Conservation (phyloP, 495 filamentous ascomycete genomes). For the Physcia stellaris region DNA sequence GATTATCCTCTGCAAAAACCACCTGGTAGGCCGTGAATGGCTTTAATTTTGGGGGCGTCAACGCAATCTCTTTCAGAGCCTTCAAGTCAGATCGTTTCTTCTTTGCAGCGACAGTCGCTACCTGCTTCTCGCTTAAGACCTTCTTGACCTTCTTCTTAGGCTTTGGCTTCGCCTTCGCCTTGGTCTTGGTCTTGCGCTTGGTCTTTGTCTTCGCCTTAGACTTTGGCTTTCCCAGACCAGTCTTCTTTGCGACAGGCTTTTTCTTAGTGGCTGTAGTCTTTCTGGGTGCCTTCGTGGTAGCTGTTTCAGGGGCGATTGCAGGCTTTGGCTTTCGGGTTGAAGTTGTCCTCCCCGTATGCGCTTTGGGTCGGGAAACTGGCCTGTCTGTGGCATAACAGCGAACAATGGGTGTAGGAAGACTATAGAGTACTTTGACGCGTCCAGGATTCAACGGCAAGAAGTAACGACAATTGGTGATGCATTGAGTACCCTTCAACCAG, state of each 20-base stretch:
- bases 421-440: too few relatives aligned
- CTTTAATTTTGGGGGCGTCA: conserved; percentile 22
- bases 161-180: conserved; percentile 15
- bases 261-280: conserved; percentile 5
- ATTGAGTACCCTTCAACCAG: too few relatives aligned
- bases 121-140: conserved; percentile 19
- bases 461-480: too few relatives aligned
- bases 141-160: conserved; percentile 19
- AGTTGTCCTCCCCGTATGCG: conserved; percentile 16
- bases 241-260: conserved; percentile 8
- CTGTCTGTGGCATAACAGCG: conserved; percentile 8
- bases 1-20: conserved; percentile 14
- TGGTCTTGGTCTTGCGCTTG: conserved; percentile 13
- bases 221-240: conserved; percentile 4
- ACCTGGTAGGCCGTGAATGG: conserved; percentile 15
- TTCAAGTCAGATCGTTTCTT: conserved; percentile 14
- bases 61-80: conserved; percentile 21
- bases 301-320: conserved; percentile 7
- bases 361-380: conserved; percentile 17
- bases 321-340: conserved; percentile 8
- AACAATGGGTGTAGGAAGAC: too few relatives aligned
- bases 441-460: too few relatives aligned
- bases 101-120: neutral
- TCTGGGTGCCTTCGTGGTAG: neutral
- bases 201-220: conserved; percentile 8